A percentile compares a stretch with the other conserved stretches of the same genome.
Evolutionary conservation across 805 yeast species (phyloP).

Genomic region (Starmerella gropengiesseri): DNA sequence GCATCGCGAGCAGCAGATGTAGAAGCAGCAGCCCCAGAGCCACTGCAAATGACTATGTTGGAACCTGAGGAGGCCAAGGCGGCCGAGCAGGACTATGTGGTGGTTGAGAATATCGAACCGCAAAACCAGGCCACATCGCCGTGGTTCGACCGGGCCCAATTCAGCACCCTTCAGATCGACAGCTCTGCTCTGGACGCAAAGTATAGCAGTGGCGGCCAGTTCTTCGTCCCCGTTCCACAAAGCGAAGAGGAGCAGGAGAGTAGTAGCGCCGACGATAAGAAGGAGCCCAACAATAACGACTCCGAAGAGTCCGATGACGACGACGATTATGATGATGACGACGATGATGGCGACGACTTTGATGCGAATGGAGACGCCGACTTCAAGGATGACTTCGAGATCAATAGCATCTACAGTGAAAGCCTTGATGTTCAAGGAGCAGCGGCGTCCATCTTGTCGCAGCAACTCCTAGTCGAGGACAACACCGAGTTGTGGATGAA

Average conservation of each 20-base stretch:
- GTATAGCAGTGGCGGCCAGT: slow-evolving; percentile 83
- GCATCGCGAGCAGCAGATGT: slow-evolving; percentile 2
- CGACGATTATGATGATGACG: slow-evolving; percentile 1
- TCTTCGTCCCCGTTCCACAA: slow-evolving; percentile 41
- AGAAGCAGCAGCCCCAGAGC: slow-evolving; percentile 20
- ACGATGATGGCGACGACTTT: slow-evolving; percentile 10
- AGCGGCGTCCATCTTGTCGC: not conserved
- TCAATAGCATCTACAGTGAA: not conserved
- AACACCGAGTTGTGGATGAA: slow-evolving; percentile 10
- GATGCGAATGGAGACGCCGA: not conserved
- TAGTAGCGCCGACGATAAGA: slow-evolving; percentile 11
- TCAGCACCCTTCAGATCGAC: slow-evolving; percentile 66
- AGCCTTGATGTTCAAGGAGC: not conserved
- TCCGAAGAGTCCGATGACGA: slow-evolving; percentile 3
- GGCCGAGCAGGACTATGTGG: not conserved
- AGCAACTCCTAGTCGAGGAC: slow-evolving; percentile 2
- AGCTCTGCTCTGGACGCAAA: slow-evolving; percentile 70
- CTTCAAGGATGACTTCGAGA: not conserved
- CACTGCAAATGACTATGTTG: not conserved
- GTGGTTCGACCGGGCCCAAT: slow-evolving; percentile 44
- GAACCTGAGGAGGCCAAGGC: not conserved
- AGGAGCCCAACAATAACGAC: not conserved
- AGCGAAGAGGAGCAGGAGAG: slow-evolving; percentile 11
- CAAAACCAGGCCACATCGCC: not conserved
- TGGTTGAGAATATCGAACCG: not conserved